These are phyloP conservation scores for Bretziella fagacearum DNA, from an alignment of 2,329 filamentous ascomycete genomes.

Conservation along the genomic window DNA sequence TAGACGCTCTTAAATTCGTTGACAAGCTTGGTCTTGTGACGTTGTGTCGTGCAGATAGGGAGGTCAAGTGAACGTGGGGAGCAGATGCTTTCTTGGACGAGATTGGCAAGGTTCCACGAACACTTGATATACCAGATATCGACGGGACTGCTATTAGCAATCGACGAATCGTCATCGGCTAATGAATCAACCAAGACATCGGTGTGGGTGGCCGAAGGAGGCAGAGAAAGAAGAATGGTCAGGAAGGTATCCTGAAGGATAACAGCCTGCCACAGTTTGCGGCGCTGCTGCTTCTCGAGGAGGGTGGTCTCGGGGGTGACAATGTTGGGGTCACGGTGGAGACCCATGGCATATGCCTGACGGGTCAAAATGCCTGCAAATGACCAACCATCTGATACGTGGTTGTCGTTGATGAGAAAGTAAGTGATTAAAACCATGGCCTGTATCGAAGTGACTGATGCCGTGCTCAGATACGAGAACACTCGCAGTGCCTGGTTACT, in stretches of 20 bases:
- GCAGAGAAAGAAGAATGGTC: conserved; percentile 58
- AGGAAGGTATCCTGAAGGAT: conserved; percentile 68
- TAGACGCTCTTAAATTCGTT: conserved; percentile 54
- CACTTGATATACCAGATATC: conserved; percentile 57
- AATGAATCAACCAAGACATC: conserved; percentile 63
- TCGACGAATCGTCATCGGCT: conserved; percentile 41
- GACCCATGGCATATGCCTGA: conserved; percentile 65
- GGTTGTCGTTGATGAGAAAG: conserved; percentile 74
- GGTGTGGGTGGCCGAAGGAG: conserved; percentile 61
- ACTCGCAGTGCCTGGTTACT: conserved; percentile 62
- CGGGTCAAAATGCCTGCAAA: conserved; percentile 63
- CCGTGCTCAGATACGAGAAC: conserved; percentile 59
- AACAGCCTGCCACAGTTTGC: conserved; percentile 70
- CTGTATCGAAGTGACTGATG: conserved; percentile 56
- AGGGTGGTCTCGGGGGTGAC: conserved; percentile 47
- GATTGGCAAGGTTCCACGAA: conserved; percentile 63
- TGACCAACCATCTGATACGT: conserved; percentile 67
- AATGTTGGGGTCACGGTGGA: conserved; percentile 64
- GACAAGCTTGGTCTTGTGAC: conserved; percentile 54
- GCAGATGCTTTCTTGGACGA: conserved; percentile 62
- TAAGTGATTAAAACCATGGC: conserved; percentile 68
- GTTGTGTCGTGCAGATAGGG: conserved; percentile 50
- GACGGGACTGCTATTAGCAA: conserved; percentile 43
- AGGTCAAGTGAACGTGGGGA: conserved; percentile 56
- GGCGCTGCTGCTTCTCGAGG: conserved; percentile 61